Base-by-base conservation (phyloP, 768 basidiomycete genomes). In the Termitomyces sp. region DNA sequence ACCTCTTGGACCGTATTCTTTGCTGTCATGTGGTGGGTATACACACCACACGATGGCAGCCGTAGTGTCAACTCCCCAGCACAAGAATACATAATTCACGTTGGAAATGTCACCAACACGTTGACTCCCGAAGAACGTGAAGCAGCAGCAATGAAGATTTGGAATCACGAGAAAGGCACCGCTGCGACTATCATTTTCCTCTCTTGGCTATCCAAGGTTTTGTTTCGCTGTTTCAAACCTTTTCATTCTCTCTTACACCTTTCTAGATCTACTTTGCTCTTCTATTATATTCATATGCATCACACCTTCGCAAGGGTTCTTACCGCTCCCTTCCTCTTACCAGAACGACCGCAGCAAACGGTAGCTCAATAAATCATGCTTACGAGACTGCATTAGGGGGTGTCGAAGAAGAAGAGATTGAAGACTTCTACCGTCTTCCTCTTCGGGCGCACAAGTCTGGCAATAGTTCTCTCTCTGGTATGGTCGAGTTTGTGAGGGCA, bases 1-100 rank as follows among this genome's bases (percentile, higher is more conserved):
- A 94, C 96, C 1, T 76, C 88, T 0, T 98, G 93, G 90, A 96
- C 94, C n/a, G 81, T 90, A 46, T 91, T 92, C 70, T 98, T 99
- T 65, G 91, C 87, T 43, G 82, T 93, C 25, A 77, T 82, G 45
- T 99, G 96, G 96, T 99, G 94, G 89, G 74, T 85, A 38, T 90
- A 90, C 76, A 91, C 87, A 1, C 91, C 95, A 0, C 97, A 99
- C 70, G 95, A 99, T 67, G 97, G 97, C 5, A 81, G 80, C 29
- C 84, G 86, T 1, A 83, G 85, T 38, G 83, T 83, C 63, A 92
- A 96, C 72, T 98, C 95, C 1, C 80, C 82, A 34, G 96, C 97
- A 10, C 97, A 99, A 74, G 77, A 92, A 70, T 89, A 86, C 46
- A 85, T 99, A 72, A 89, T 94, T 71, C 79, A 87, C 43, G 79